phyloP scores from a whole-genome alignment of 2,329 filamentous ascomycete species.

The Fusarium avenaceum region DNA sequence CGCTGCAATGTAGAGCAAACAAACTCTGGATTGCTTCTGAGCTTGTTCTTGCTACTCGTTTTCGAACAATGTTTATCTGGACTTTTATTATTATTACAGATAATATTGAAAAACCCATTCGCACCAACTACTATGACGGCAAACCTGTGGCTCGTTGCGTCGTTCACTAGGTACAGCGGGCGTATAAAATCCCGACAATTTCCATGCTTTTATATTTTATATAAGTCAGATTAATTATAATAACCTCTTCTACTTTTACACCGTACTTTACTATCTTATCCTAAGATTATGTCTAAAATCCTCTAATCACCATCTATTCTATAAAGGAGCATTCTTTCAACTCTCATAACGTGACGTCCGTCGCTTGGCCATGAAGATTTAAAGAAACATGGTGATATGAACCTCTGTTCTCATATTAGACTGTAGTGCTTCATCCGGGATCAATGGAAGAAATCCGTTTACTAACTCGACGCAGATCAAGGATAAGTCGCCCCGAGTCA shows the following conservation, averaged over 20 bases:
- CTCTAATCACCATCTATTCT: too few relatives aligned
- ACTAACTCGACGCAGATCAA: constrained; percentile 10
- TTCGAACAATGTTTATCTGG: not conserved
- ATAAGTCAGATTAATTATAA: too few relatives aligned
- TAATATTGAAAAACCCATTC: not conserved
- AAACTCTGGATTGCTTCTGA: too few relatives aligned
- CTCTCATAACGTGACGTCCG: constrained; percentile 40
- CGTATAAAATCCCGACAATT: too few relatives aligned
- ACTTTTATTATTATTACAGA: not conserved
- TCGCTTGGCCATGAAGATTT: constrained; percentile 36
- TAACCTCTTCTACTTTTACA: too few relatives aligned
- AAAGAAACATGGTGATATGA: constrained; percentile 28
- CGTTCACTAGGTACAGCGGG: not conserved
- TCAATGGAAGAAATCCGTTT: not conserved
- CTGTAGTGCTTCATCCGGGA: too few relatives aligned
- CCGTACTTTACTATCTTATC: too few relatives aligned
- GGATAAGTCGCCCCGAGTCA: constrained; percentile 6
- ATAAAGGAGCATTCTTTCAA: not conserved
- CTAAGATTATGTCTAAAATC: too few relatives aligned
- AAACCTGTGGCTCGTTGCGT: not conserved
- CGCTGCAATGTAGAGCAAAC: not conserved
- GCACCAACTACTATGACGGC: not conserved
- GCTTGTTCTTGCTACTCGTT: not conserved
- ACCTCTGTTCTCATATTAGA: not conserved
- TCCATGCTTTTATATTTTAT: too few relatives aligned